phyloP scores from a whole-genome alignment of 78 protist genomes.

The Diacronema lutheri region DNA sequence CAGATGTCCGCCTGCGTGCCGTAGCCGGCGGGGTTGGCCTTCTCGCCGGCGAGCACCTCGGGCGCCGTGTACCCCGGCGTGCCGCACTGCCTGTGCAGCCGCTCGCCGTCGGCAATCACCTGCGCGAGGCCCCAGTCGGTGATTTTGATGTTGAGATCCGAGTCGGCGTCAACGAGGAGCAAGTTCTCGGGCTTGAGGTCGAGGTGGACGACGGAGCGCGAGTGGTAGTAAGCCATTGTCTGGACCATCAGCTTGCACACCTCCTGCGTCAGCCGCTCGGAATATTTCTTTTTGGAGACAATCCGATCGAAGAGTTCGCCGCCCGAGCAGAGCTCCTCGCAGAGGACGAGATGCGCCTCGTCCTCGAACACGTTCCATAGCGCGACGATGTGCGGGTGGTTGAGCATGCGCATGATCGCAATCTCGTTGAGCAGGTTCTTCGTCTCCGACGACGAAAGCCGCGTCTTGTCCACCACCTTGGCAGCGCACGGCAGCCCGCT shows the following conservation, averaged over 20 bases:
- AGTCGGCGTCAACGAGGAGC: not conserved
- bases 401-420: no score
- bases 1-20: no score
- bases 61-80: not conserved
- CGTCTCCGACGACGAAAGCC: no score
- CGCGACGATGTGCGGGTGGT: not conserved
- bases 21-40: no score
- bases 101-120: not conserved
- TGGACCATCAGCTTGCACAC: not conserved
- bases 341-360: not conserved
- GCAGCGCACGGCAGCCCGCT: not conserved
- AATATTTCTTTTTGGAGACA: not conserved
- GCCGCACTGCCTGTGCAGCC: not conserved
- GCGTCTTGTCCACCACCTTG: constrained; percentile 1
- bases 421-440: not conserved
- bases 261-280: not conserved
- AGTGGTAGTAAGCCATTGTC: not conserved
- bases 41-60: no score
- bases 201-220: constrained; percentile 7
- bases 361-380: not conserved
- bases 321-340: constrained; percentile 16
- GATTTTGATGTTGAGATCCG: not conserved
- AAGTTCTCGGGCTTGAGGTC: constrained; percentile 38
- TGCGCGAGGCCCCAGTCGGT: not conserved
- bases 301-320: constrained; percentile 46